phyloP scores from a whole-genome alignment of 1,284 basidiomycete species.

The Sphagnurus paluster region DNA sequence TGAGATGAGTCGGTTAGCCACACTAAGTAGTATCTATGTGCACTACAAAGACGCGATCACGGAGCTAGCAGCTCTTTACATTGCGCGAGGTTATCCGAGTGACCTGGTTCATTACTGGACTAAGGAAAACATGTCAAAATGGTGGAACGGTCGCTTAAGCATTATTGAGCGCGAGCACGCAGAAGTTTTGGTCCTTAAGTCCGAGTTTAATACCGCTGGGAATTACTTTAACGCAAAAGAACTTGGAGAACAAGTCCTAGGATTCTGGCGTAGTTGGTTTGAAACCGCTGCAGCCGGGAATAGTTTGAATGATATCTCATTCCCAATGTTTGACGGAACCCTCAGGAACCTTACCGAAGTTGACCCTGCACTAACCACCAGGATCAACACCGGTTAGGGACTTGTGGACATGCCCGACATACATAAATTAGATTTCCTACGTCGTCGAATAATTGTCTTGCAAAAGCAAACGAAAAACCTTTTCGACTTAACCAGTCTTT shows the following conservation, averaged over 20 bases:
- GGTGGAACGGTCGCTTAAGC: not conserved
- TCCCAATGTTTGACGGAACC: not conserved
- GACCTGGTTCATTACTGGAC: conserved; percentile 20
- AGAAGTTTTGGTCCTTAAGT: conserved; percentile 22
- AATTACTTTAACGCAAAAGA: conserved; percentile 25
- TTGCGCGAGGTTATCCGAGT: conserved; percentile 28
- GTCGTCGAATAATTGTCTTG: conserved; percentile 17
- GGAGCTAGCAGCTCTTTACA: conserved; percentile 28
- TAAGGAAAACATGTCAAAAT: not conserved
- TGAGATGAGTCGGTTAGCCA: conserved; percentile 36
- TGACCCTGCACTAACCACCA: not conserved
- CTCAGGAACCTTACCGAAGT: not conserved
- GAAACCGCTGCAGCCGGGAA: conserved; percentile 1
- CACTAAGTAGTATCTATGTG: conserved; percentile 28
- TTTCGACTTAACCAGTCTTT: conserved; percentile 22
- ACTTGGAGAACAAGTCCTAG: conserved; percentile 22
- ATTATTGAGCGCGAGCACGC: conserved; percentile 2
- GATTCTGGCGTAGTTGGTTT: conserved; percentile 20
- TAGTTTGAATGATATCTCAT: not conserved
- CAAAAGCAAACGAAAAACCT: conserved; percentile 23
- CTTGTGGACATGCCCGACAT: conserved; percentile 13
- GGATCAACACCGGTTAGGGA: not conserved
- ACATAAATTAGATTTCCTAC: conserved; percentile 14
- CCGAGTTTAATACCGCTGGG: conserved; percentile 20
- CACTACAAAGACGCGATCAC: conserved; percentile 27